Percentiles rank a stretch among this genome's conserved stretches.
phyloP scores from a whole-genome alignment of 441 rosid genomes.

The Euphorbia neoarborescens region DNA sequence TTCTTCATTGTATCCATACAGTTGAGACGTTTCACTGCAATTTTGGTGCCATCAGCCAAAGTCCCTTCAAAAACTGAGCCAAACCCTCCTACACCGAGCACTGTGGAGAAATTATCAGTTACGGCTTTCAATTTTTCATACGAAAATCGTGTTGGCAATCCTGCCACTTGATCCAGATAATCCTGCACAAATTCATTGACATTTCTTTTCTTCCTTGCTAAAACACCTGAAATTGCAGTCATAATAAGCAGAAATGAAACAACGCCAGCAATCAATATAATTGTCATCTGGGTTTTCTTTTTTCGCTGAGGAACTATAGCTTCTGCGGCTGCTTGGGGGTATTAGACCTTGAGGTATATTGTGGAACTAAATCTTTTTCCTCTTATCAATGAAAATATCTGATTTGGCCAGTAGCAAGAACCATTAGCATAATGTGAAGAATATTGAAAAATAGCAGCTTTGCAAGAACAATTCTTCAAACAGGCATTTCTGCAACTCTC shows the following conservation, averaged over 20 bases:
- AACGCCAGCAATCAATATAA: constrained; percentile 5
- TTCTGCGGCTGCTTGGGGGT: too few species aligned
- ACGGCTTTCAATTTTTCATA: background rate
- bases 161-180: constrained; percentile 10
- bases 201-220: background rate
- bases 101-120: constrained; percentile 12
- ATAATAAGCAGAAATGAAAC: background rate
- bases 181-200: background rate
- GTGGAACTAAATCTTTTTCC: background rate
- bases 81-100: constrained; percentile 20
- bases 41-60: constrained; percentile 7
- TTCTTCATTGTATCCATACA: constrained; percentile 10
- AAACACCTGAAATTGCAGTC: background rate
- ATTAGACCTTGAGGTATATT: constrained; percentile 8
- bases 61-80: constrained; percentile 17
- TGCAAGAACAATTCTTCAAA: constrained; percentile 10
- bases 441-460: constrained; percentile 17
- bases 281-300: background rate
- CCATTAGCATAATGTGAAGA: constrained; percentile 8
- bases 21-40: constrained; percentile 20
- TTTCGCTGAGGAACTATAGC: too few species aligned
- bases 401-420: constrained; percentile 10
- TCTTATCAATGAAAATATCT: constrained; percentile 10
- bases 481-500: constrained; percentile 11
- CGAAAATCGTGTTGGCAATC: constrained; percentile 15